These are phyloP conservation scores for Trichoderma semiorbis DNA, from an alignment of 2,329 filamentous ascomycete genomes.

Conservation along the genomic window DNA sequence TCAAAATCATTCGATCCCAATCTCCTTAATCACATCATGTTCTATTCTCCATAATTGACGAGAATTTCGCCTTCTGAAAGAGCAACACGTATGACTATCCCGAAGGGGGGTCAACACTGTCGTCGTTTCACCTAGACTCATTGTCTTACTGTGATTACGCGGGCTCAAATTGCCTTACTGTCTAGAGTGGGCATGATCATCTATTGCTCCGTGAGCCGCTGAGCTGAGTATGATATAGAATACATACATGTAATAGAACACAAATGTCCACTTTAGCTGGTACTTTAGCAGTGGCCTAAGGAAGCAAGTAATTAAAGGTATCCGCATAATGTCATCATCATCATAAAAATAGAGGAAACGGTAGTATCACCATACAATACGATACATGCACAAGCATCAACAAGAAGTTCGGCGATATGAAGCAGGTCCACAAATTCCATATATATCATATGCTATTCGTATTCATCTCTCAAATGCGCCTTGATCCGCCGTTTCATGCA, in stretches of 20 bases:
- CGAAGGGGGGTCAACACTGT: neutral
- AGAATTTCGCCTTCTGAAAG: neutral
- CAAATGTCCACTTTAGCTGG: neutral
- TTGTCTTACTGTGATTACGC: neutral
- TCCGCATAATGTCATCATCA: neutral
- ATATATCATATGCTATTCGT: neutral
- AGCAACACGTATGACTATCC: neutral
- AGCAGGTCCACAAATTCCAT: slow-evolving; percentile 1
- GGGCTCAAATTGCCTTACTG: neutral
- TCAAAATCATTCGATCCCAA: neutral
- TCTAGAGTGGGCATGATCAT: neutral
- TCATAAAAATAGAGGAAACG: neutral
- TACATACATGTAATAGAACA: neutral
- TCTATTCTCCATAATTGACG: neutral
- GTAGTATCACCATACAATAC: neutral
- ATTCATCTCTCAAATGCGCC: neutral
- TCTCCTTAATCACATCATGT: neutral
- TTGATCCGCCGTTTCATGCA: slow-evolving; percentile 11
- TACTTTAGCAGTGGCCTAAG: neutral
- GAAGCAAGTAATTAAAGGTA: neutral
- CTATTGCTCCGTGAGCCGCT: neutral
- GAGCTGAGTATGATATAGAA: neutral
- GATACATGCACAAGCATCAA: neutral
- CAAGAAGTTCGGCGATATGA: neutral
- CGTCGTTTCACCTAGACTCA: neutral